Conservation (phyloP, 176 grass and related monocot genomes). For the Paspalum notatum region DNA sequence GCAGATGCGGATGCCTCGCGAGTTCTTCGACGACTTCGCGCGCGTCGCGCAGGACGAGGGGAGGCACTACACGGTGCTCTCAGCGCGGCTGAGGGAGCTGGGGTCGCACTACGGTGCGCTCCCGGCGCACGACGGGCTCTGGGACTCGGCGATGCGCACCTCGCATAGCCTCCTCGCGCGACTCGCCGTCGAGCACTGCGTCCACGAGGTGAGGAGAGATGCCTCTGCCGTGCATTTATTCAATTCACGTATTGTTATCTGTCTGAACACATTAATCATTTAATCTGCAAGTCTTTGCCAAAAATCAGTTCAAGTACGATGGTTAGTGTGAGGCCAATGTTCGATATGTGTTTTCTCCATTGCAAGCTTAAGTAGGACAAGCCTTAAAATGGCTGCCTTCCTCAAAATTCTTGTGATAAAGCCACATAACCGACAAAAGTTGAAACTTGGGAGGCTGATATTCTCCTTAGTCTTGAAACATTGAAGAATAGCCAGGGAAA, state of each 20-base stretch:
- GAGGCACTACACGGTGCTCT: slow-evolving; percentile 66
- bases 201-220: slow-evolving; percentile 66
- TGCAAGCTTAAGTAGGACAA: not conserved
- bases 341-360: too few species aligned
- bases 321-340: not conserved
- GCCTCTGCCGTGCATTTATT: not conserved
- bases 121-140: slow-evolving; percentile 85
- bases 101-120: slow-evolving; percentile 81
- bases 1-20: slow-evolving; percentile 60
- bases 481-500: not conserved
- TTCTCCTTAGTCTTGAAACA: not conserved
- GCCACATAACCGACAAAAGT: too few species aligned
- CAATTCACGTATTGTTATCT: not conserved
- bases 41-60: slow-evolving; percentile 79
- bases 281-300: not conserved
- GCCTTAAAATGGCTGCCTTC: not conserved
- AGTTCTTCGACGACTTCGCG: slow-evolving; percentile 87
- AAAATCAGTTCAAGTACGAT: not conserved
- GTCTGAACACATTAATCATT: not conserved
- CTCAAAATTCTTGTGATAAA: not conserved
- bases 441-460: not conserved
- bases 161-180: slow-evolving; percentile 72
- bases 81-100: slow-evolving; percentile 62
- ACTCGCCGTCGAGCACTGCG: slow-evolving; percentile 84
- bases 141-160: slow-evolving; percentile 83